phyloP scores from a whole-genome alignment of 1,139 yeast genomes.

The Meyerozyma guilliermondii region DNA sequence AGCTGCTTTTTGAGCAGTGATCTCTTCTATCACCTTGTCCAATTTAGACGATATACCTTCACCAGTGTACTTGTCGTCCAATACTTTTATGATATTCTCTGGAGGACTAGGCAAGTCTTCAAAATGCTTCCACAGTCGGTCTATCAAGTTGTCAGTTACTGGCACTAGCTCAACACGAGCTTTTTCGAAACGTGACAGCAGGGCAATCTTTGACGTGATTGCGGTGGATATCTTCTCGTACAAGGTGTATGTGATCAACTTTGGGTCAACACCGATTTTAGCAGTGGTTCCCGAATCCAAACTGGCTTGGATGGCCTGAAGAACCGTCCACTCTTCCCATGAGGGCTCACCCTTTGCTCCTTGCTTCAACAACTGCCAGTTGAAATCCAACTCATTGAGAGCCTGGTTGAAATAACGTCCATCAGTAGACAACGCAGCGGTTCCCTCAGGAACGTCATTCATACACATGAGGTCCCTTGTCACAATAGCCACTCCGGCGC shows the following conservation, averaged over 20 bases:
- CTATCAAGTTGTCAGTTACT: slow-evolving; percentile 66
- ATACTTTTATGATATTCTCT: slow-evolving; percentile 34
- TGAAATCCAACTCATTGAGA: slow-evolving; percentile 74
- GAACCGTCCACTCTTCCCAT: slow-evolving; percentile 85
- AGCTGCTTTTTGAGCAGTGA: slow-evolving; percentile 36
- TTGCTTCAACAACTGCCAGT: slow-evolving; percentile 82
- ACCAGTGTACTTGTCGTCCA: slow-evolving; percentile 46
- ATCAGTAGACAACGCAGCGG: slow-evolving; percentile 85
- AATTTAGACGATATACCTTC: slow-evolving; percentile 43
- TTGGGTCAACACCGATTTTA: slow-evolving; percentile 40
- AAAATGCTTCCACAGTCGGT: slow-evolving; percentile 62
- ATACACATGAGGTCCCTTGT: slow-evolving; percentile 63
- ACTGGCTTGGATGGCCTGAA: slow-evolving; percentile 52
- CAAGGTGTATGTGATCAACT: slow-evolving; percentile 44
- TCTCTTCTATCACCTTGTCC: slow-evolving; percentile 35
- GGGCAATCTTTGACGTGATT: slow-evolving; percentile 17
- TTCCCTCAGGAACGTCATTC: slow-evolving; percentile 55
- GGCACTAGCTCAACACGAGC: slow-evolving; percentile 59
- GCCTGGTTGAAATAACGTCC: slow-evolving; percentile 96
- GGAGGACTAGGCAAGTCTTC: slow-evolving; percentile 46
- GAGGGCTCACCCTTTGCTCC: slow-evolving; percentile 69
- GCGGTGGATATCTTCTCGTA: slow-evolving; percentile 22
- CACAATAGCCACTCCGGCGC: slow-evolving; percentile 89
- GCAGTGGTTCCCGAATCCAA: slow-evolving; percentile 39
- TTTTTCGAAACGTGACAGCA: slow-evolving; percentile 15